Conservation (phyloP, 495 filamentous ascomycete species). For the Penicillium steckii region DNA sequence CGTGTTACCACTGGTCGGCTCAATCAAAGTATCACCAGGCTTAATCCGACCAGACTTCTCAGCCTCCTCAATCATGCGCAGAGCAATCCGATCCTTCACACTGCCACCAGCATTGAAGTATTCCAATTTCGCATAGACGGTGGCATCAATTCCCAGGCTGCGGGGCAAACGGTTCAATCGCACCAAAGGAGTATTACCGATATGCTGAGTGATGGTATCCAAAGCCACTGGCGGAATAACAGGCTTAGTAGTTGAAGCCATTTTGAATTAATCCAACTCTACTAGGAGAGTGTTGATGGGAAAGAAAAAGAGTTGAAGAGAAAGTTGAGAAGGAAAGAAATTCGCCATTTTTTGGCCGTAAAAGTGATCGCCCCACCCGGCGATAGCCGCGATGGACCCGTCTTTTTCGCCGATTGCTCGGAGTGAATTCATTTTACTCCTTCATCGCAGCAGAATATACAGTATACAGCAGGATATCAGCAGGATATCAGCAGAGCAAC, state of each 20-base stretch:
- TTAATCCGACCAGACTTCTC: constrained; percentile 90
- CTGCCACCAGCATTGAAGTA: constrained; percentile 97
- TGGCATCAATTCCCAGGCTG: constrained; percentile 80
- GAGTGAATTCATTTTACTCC: neutral
- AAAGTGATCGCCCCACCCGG: constrained; percentile 18
- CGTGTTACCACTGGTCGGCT: constrained; percentile 98
- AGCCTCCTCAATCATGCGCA: constrained; percentile 97
- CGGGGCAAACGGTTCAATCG: constrained; percentile 89
- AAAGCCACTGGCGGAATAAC: constrained; percentile 37
- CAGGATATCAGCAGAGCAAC: too few relatives aligned
- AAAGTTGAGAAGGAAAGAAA: constrained; percentile 3
- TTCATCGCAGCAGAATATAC: neutral
- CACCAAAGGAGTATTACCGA: constrained; percentile 94
- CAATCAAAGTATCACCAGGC: constrained; percentile 94
- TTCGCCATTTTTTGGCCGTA: constrained; percentile 14
- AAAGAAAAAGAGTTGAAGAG: neutral
- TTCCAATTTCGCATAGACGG: constrained; percentile 93
- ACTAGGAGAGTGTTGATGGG: neutral
- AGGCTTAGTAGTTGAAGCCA: constrained; percentile 18
- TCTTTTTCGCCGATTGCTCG: too few relatives aligned
- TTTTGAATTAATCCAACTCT: neutral
- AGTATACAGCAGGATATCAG: too few relatives aligned
- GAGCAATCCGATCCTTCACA: constrained; percentile 95
- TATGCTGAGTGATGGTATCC: constrained; percentile 63
- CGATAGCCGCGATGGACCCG: constrained; percentile 15